These are phyloP conservation scores for Flaveria ramosissima DNA, from an alignment of 129 eudicot genomes.

Conservation along the genomic window DNA sequence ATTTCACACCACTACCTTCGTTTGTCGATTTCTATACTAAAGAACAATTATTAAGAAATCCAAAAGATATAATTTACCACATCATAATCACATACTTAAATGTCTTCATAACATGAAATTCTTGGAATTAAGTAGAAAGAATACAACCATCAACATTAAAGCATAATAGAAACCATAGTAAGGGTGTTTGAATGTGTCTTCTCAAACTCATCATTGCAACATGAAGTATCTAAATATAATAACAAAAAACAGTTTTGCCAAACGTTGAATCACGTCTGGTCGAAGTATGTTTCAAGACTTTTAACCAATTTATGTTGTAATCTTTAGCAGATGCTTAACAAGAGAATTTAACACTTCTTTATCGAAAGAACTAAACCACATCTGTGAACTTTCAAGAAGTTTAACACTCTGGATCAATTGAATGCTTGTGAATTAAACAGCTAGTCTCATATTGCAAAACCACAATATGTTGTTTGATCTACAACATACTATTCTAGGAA, in stretches of 20 bases:
- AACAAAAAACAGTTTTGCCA: neutral
- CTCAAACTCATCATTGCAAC: neutral
- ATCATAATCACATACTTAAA: constrained; percentile 2
- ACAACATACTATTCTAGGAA: neutral
- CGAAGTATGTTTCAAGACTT: neutral
- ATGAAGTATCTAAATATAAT: neutral
- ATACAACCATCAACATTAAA: neutral
- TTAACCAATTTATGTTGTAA: neutral
- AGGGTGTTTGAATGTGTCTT: neutral
- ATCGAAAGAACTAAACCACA: neutral
- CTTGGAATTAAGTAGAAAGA: neutral
- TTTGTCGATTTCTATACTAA: constrained; percentile 14
- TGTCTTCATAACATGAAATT: neutral
- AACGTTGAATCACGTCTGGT: neutral
- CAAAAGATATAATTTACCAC: neutral
- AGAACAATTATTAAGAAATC: constrained; percentile 10
- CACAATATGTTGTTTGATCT: constrained; percentile 9
- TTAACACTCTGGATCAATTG: neutral
- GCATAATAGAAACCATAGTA: neutral
- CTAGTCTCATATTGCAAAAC: neutral
- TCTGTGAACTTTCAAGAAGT: neutral
- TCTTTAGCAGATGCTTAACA: neutral
- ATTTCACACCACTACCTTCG: constrained; percentile 24
- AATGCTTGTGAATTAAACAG: constrained; percentile 2
- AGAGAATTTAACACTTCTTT: neutral